These are phyloP conservation scores for Telfairia occidentalis DNA, from an alignment of 331 rosid genomes.

Conservation along the genomic window DNA sequence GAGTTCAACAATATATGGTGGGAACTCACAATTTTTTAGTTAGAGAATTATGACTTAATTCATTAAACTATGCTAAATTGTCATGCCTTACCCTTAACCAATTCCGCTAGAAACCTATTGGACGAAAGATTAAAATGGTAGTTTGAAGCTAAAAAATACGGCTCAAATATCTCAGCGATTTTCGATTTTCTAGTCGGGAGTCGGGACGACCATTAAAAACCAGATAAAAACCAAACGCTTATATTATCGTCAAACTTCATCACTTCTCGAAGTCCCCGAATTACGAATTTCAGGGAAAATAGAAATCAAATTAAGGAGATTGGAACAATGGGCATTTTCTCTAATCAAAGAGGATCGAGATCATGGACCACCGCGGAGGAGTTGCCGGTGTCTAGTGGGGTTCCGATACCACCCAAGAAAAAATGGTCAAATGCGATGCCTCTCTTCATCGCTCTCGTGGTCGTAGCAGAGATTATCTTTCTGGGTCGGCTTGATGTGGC, in stretches of 20 bases:
- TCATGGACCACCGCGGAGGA: slow-evolving; percentile 35
- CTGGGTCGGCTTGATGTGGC: slow-evolving; percentile 68
- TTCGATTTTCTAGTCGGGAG: not conserved
- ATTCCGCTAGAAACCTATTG: too few relatives aligned
- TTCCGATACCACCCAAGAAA: slow-evolving; percentile 27
- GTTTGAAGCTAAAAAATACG: too few relatives aligned
- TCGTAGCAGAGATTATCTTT: slow-evolving; percentile 72
- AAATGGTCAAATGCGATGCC: slow-evolving; percentile 61
- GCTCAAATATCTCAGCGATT: not conserved
- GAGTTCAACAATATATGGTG: too few relatives aligned
- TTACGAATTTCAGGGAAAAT: slow-evolving; percentile 1
- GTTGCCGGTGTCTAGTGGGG: slow-evolving; percentile 26
- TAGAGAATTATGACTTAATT: too few relatives aligned
- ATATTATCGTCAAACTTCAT: not conserved
- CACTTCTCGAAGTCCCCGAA: not conserved
- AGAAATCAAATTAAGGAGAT: slow-evolving; percentile 11
- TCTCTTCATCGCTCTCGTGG: slow-evolving; percentile 52
- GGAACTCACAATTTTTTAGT: too few relatives aligned
- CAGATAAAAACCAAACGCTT: not conserved
- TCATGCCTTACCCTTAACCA: too few relatives aligned
- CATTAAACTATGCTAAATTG: too few relatives aligned
- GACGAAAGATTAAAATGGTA: too few relatives aligned
- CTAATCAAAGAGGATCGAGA: slow-evolving; percentile 54
- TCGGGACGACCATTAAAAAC: not conserved
- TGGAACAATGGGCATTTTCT: slow-evolving; percentile 39